Evolutionary conservation across 768 basidiomycete species (phyloP).

Genomic region (Boletus fagicola): DNA sequence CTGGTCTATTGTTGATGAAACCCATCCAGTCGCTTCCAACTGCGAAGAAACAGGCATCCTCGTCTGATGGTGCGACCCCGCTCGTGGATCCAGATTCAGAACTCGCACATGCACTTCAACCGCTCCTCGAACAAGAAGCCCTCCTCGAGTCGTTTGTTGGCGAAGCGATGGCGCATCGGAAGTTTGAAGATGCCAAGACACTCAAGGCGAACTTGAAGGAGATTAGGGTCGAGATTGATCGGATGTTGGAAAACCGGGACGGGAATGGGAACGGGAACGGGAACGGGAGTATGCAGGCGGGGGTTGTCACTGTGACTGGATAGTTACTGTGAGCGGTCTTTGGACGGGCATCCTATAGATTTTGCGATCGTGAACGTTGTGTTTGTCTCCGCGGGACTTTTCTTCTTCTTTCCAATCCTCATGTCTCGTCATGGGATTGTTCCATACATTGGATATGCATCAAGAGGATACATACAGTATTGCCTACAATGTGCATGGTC

Average conservation of each 20-base stretch:
- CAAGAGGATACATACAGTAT: too few species aligned
- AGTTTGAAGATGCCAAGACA: constrained; percentile 93
- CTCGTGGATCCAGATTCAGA: constrained; percentile 65
- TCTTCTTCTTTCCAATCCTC: neutral
- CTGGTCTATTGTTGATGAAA: too few species aligned
- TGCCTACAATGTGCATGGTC: too few species aligned
- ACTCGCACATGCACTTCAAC: constrained; percentile 74
- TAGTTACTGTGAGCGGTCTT: neutral
- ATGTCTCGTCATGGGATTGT: neutral
- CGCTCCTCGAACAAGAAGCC: constrained; percentile 91
- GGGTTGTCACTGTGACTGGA: neutral
- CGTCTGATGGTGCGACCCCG: constrained; percentile 16
- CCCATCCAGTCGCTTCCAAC: too few species aligned
- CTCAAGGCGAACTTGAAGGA: constrained; percentile 78
- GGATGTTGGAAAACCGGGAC: constrained; percentile 45
- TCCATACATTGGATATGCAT: constrained; percentile 8
- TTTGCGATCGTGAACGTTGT: neutral
- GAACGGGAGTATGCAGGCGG: neutral
- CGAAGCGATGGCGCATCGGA: constrained; percentile 85
- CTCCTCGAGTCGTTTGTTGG: constrained; percentile 87
- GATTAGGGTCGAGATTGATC: constrained; percentile 81
- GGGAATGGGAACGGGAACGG: constrained; percentile 1
- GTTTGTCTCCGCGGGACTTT: neutral
- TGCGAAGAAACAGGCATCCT: too few species aligned
- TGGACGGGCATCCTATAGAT: neutral